Percentiles rank a stretch among this genome's conserved stretches.
Evolutionary conservation across 371 early-diverging fungal genomes (phyloP).

Genomic region (Synchytrium microbalum): DNA sequence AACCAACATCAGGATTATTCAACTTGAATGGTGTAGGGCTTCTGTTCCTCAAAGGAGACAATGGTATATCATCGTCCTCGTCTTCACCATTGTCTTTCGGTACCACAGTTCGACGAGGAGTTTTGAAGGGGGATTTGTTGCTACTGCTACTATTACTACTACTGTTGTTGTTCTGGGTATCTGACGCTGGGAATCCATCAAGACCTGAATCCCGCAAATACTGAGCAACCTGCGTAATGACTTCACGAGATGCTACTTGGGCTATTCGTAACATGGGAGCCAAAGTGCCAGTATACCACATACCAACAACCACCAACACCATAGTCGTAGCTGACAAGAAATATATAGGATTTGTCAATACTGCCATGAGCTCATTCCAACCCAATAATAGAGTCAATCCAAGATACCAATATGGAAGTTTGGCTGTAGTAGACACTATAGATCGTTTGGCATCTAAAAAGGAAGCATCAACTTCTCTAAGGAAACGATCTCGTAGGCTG

Average conservation of each 20-base stretch:
- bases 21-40: neutral
- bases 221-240: conserved; percentile 16
- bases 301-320: neutral
- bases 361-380: conserved; percentile 86
- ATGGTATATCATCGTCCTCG: neutral
- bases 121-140: no score
- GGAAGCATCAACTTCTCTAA: conserved; percentile 79
- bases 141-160: no score
- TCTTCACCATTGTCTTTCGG: no score
- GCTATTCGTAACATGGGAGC: conserved; percentile 31
- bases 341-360: conserved; percentile 75
- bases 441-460: conserved; percentile 94
- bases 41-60: neutral
- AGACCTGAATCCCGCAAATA: conserved; percentile 9
- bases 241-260: conserved; percentile 21
- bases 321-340: conserved; percentile 27
- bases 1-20: neutral
- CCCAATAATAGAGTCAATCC: conserved; percentile 69
- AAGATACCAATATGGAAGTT: conserved; percentile 83
- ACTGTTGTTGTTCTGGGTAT: no score
- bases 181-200: no score
- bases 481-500: conserved; percentile 72
- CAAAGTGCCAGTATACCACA: conserved; percentile 30
- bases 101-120: neutral
- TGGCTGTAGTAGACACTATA: conserved; percentile 75